Base-by-base conservation (phyloP, 495 filamentous ascomycete species). In the Neurospora sp. region DNA sequence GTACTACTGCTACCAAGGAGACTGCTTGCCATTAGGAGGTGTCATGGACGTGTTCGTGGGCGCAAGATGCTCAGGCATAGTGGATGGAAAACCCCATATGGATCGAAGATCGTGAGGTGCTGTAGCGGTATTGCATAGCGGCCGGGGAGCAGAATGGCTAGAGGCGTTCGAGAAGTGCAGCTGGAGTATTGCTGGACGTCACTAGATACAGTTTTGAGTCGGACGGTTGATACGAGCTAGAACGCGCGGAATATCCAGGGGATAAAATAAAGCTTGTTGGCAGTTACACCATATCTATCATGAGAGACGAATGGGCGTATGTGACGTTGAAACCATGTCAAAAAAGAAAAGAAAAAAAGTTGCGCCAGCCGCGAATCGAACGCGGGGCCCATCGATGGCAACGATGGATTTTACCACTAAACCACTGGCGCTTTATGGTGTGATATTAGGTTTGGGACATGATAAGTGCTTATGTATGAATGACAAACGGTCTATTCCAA, bases 11-110 rank as follows among this genome's bases (percentile, higher is more conserved):
- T 53, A 87, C 88, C 40, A 98, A 97, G 87, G 89, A 92, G 48
- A 91, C 93, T 70, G 94, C 96, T 69, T 99, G 96, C 82, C 96
- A 99, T 84, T 98, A 78, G 76, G 73, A 73, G 27, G n/a, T 40
- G 20, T 5, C 37, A 68, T 31, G 40, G 61, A 35, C 8, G 12
- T 18, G 27, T 20, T 27, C 40, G 38, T 18, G 69, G 10, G 53
- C 20, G 41, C 18, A 18, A 40, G 22, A 70, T 16, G 6, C 35
- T 61, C 11, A 73, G 39, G 69, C 40, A 40, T 5, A 37, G 48
- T 68, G 35, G 75, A 69, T 68, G 35, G 75, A 69, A 72, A 31
- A 48, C 16, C 3, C 9, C 7, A 68, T 20, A 18, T 27, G n/a
- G 48, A 2, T 27, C 6, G 53, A 27, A 16, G 6, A 37, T 37